Evolutionary conservation across 2,329 filamentous ascomycete genomes (phyloP).

Genomic region (Teratosphaeria destructans): DNA sequence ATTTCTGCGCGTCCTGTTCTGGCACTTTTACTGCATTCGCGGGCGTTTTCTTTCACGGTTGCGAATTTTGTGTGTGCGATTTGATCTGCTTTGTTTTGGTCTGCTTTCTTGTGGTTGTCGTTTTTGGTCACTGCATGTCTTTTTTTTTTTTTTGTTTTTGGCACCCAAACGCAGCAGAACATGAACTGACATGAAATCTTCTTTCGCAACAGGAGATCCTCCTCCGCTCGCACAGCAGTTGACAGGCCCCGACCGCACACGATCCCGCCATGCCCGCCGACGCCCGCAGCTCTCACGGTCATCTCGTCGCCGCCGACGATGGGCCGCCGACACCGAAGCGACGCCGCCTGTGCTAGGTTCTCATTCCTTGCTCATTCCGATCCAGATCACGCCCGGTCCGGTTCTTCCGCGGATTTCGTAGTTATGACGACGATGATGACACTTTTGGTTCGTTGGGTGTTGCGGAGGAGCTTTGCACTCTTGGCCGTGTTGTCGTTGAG

Average conservation of each 20-base stretch:
- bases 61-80: background rate
- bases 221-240: constrained; percentile 6
- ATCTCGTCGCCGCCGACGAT: background rate
- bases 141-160: background rate
- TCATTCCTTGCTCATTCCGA: background rate
- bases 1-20: background rate
- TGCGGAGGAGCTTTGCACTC: no score
- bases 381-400: no score
- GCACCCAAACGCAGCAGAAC: background rate
- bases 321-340: background rate
- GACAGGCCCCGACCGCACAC: background rate
- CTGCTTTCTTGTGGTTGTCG: background rate
- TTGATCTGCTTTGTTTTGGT: background rate
- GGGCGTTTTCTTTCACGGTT: background rate
- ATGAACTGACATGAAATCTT: background rate
- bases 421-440: no score
- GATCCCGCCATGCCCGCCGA: background rate
- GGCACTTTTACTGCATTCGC: background rate
- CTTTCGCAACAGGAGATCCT: constrained; percentile 3
- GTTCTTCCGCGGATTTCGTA: no score
- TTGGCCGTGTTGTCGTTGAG: no score
- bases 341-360: background rate
- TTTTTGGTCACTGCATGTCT: background rate
- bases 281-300: background rate
- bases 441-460: no score